Percentiles rank a stretch among this genome's conserved stretches.
Evolutionary conservation across 768 basidiomycete genomes (phyloP).

Genomic region (Trametes sanguinea): DNA sequence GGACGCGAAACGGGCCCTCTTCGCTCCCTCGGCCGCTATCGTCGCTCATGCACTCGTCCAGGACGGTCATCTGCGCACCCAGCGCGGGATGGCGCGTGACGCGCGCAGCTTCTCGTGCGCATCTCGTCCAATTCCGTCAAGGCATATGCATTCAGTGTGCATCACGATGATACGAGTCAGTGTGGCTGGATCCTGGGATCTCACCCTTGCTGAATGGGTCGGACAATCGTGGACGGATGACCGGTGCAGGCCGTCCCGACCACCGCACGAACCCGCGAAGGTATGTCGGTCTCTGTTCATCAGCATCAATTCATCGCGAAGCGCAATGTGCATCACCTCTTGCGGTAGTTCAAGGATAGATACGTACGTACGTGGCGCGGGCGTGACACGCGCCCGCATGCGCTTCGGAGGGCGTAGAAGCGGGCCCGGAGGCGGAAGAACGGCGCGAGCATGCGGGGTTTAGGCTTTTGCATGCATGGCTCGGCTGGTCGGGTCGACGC

Average conservation of each 20-base stretch:
- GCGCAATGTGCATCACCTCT: neutral
- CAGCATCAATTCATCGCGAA: neutral
- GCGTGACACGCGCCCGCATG: neutral
- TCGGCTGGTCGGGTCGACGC: neutral
- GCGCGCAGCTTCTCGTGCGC: neutral
- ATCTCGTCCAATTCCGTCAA: neutral
- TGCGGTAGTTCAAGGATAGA: neutral
- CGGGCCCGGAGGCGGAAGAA: neutral
- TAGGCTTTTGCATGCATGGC: slow-evolving; percentile 10
- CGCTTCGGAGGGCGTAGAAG: slow-evolving; percentile 1
- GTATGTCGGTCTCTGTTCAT: neutral
- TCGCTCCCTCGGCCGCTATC: neutral
- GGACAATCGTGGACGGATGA: neutral
- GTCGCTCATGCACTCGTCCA: neutral
- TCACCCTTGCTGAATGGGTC: neutral
- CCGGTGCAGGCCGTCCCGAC: neutral
- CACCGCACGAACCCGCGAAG: neutral
- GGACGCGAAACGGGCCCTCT: slow-evolving; percentile 3
- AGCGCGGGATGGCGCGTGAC: neutral
- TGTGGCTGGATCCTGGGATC: neutral
- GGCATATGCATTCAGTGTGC: neutral
- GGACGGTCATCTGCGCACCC: neutral
- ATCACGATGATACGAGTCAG: neutral
- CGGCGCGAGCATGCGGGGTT: slow-evolving; percentile 13
- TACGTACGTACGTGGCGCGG: neutral